Evolutionary conservation across 1,284 basidiomycete genomes (phyloP), one percentile per base, ranked within the genome.

Genomic region (Malassezia psittaci): DNA sequence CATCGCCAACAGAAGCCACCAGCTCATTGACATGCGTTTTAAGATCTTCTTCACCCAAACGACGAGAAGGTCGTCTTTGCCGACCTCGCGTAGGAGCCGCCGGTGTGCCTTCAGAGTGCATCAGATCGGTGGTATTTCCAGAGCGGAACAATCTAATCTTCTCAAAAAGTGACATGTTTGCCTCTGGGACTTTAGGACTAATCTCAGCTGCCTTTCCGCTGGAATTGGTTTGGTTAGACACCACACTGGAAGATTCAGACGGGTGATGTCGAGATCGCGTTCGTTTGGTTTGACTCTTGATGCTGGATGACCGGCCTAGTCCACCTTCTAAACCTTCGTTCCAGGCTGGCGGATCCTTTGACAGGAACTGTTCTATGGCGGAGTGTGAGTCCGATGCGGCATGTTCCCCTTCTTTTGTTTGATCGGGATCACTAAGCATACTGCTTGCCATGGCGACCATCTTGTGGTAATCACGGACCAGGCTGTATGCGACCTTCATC

Each of bases 401-500:
- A 13, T 67, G 63, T 44, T 63, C 64, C 58, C 56, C 57, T 18
- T 51, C 53, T 37, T 60, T 59, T 13, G 53, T 62, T 15, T 52
- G 37, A 37, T 58, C 57, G 24, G 45, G 19, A 9, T 51, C 54
- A 16, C 38, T 36, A 18, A 57, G 45, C 44, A 57, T 41, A 37
- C 32, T 32, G 32, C 19, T 52, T 11, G 52, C 41, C 75, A 87
- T 87, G 73, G 85, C 83, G n/a, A 90, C 83, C 58, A 87, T 82
- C 41, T 90, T 79, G 65, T 84, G 82, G 77, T 93, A 90, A 72
- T 96, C 93, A 51, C 90, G 79, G 51, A 94, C 80, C 2, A 96
- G 80, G 82, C 93, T 85, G 75, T 96, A 98, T 0, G 93, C 91
- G 15, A 98, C 90, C 77, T 96, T 93, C 73, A 96, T 85, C 56